Conservation (phyloP, 2,329 filamentous ascomycete species). For the Colletotrichum godetiae region DNA sequence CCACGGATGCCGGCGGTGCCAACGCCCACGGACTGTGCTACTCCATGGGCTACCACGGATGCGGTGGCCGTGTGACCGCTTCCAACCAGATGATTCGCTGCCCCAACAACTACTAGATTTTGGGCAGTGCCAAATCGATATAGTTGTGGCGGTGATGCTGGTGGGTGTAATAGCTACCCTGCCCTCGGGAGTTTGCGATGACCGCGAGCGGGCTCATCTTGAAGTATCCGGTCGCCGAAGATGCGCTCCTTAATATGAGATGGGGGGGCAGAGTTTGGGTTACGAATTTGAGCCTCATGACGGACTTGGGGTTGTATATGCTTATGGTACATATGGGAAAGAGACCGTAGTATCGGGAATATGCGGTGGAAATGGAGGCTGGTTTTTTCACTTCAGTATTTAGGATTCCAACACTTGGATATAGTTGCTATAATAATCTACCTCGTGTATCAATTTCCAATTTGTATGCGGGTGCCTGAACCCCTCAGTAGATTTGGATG, state of each 20-base stretch:
- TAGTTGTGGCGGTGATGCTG: no score
- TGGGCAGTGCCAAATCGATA: background rate
- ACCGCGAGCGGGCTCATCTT: background rate
- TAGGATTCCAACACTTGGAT: background rate
- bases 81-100: background rate
- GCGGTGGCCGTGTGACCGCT: background rate
- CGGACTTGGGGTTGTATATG: background rate
- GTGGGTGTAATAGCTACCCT: background rate
- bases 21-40: constrained; percentile 11
- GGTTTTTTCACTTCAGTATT: background rate
- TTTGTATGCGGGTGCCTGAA: background rate
- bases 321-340: background rate
- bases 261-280: background rate
- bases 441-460: background rate
- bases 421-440: background rate
- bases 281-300: background rate
- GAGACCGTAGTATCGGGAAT: background rate
- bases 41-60: constrained; percentile 16
- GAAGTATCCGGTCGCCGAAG: background rate
- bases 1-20: background rate
- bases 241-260: background rate
- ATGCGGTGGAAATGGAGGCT: background rate
- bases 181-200: background rate
- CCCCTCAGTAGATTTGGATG: background rate
- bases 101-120: constrained; percentile 11